Conservation (phyloP, 2,329 filamentous ascomycete species). For the Dactylonectria estremocensis region DNA sequence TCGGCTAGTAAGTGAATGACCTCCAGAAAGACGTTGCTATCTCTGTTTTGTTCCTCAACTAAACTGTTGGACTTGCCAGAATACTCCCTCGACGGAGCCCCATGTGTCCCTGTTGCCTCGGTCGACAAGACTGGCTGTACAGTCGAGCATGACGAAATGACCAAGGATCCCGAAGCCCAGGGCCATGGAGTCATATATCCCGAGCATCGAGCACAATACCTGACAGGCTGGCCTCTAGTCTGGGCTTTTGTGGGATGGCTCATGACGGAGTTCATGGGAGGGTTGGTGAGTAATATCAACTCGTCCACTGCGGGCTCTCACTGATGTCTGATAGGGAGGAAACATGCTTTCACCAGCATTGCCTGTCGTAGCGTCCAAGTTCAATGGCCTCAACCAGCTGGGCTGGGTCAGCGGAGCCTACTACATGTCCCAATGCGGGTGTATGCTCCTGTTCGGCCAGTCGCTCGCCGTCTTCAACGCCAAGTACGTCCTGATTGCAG, state of each 20-base stretch:
- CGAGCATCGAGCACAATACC: background rate
- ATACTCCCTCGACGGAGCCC: background rate
- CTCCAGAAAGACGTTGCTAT: background rate
- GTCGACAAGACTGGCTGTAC: background rate
- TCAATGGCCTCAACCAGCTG: constrained; percentile 4
- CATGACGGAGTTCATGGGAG: background rate
- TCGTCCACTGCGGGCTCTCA: background rate
- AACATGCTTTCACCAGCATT: background rate
- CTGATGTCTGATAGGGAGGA: background rate
- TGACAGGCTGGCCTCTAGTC: background rate
- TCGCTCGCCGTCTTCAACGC: constrained; percentile 13
- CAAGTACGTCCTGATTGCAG: constrained; percentile 2
- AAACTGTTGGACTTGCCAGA: background rate
- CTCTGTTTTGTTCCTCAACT: background rate
- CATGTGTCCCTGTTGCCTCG: background rate
- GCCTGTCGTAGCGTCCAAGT: background rate
- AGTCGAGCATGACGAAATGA: background rate
- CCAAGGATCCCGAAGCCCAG: background rate
- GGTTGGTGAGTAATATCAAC: background rate
- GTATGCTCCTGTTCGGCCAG: constrained; percentile 16
- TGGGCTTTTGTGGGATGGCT: background rate
- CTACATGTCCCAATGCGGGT: constrained; percentile 16
- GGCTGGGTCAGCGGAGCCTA: constrained; percentile 14
- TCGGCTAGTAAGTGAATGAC: background rate
- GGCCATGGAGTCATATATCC: background rate